Conservation (phyloP, 129 eudicot species). For the Mikania micrantha region DNA sequence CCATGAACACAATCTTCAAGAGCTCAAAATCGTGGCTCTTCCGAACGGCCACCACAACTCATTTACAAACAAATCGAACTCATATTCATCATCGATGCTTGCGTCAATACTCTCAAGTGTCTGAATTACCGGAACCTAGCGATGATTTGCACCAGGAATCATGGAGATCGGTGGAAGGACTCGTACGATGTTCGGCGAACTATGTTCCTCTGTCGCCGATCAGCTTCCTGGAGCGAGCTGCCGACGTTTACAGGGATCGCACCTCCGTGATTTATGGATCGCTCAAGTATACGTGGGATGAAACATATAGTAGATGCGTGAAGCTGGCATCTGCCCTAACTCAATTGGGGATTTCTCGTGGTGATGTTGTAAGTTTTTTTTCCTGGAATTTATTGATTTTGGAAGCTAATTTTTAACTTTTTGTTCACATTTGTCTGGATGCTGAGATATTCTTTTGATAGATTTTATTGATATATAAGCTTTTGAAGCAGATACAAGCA, state of each 20-base stretch:
- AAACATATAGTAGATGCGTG: neutral
- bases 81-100: neutral
- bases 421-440: no score
- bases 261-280: neutral
- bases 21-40: neutral
- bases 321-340: constrained; percentile 3
- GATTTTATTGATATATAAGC: no score
- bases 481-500: no score
- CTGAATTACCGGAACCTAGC: neutral
- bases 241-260: neutral
- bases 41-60: neutral
- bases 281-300: neutral
- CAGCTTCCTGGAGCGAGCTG: neutral
- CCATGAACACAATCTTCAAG: neutral
- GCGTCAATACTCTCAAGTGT: neutral
- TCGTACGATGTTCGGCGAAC: neutral
- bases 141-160: neutral
- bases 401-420: neutral
- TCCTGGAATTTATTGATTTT: neutral
- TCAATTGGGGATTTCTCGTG: neutral
- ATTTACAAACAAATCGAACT: neutral
- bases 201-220: neutral
- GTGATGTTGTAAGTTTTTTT: neutral
- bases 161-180: constrained; percentile 5
- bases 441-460: no score